phyloP scores from a whole-genome alignment of 805 yeast genomes.

The Candida gorgasii region DNA sequence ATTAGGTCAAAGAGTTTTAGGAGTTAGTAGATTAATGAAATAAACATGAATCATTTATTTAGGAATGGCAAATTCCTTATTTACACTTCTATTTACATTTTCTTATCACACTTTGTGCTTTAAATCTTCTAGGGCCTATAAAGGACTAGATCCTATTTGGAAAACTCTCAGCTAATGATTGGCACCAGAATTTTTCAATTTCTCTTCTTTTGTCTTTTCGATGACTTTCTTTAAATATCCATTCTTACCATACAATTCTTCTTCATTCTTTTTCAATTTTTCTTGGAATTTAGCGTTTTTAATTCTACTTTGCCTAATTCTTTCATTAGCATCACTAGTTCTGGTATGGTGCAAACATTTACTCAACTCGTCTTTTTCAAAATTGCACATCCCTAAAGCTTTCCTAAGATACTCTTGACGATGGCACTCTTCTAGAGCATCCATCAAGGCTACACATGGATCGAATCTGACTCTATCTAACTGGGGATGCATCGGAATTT shows the following conservation, averaged over 20 bases:
- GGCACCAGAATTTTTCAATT: neutral
- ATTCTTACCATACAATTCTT: conserved; percentile 79
- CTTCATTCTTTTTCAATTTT: conserved; percentile 63
- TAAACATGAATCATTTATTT: neutral
- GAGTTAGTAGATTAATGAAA: conserved; percentile 2
- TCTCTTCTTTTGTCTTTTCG: conserved; percentile 34
- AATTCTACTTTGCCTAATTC: conserved; percentile 52
- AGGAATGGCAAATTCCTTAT: neutral
- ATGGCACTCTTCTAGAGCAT: conserved; percentile 89
- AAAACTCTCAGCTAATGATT: too few relatives aligned
- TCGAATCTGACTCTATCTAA: conserved; percentile 44
- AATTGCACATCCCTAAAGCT: conserved; percentile 82
- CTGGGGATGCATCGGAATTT: conserved; percentile 43
- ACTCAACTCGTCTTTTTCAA: conserved; percentile 74
- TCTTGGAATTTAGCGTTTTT: conserved; percentile 55
- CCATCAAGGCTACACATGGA: conserved; percentile 76
- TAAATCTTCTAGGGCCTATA: neutral
- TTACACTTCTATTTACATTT: neutral
- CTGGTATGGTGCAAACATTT: conserved; percentile 82
- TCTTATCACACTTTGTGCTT: neutral
- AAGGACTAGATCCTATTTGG: too few relatives aligned
- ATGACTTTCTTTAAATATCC: conserved; percentile 65
- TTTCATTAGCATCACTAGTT: conserved; percentile 57
- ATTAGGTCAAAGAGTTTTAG: conserved; percentile 42
- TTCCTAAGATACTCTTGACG: conserved; percentile 63